Conservation (phyloP, 2,329 filamentous ascomycete species). For the Fusarium sp. region DNA sequence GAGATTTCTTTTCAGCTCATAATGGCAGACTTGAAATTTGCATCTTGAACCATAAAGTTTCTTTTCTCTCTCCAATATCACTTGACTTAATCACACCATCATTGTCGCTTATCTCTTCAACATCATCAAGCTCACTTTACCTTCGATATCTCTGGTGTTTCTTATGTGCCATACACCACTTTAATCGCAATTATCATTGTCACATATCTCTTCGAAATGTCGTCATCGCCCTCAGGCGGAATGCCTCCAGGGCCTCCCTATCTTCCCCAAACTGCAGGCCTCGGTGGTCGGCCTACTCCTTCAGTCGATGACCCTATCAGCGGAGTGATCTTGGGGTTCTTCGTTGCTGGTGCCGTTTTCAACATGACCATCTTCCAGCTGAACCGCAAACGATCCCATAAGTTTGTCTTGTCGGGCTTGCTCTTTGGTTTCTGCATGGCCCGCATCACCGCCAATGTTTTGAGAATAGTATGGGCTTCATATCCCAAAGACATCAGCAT, state of each 20-base stretch:
- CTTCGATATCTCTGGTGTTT: too few relatives aligned
- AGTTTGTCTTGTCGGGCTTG: conserved; percentile 71
- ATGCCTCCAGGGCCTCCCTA: conserved; percentile 55
- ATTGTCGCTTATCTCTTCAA: not conserved
- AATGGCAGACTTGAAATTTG: not conserved
- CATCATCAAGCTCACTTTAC: not conserved
- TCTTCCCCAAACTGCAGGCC: conserved; percentile 58
- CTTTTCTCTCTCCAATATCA: too few relatives aligned
- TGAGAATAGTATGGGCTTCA: conserved; percentile 67
- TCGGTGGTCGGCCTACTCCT: conserved; percentile 70
- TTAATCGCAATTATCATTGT: not conserved
- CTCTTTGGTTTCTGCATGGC: conserved; percentile 71
- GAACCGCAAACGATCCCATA: conserved; percentile 64
- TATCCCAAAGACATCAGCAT: conserved; percentile 57
- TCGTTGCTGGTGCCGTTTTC: conserved; percentile 63
- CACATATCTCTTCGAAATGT: conserved; percentile 20
- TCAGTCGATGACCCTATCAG: conserved; percentile 74
- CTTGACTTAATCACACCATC: not conserved
- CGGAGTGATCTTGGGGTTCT: conserved; percentile 72
- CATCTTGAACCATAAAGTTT: not conserved
- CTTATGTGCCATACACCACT: too few relatives aligned
- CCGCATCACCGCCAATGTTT: conserved; percentile 63
- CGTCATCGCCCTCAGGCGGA: conserved; percentile 24
- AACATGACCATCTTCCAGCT: conserved; percentile 71
- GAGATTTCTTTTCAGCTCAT: not conserved